Conservation (phyloP, 2,329 filamentous ascomycete species). For the Phyllosticta paracitricarpa region DNA sequence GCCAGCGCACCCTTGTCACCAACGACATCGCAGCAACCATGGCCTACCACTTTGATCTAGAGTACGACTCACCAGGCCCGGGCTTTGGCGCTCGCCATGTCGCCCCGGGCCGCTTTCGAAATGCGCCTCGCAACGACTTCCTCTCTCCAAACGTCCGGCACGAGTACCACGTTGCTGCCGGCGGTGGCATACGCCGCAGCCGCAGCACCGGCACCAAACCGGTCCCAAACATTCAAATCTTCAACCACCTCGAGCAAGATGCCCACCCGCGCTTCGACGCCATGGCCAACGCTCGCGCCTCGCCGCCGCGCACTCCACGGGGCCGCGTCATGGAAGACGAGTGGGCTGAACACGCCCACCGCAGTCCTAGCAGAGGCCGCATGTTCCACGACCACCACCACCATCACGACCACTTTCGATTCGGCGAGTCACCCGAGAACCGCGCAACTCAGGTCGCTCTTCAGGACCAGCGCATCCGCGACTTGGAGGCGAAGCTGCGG, state of each 20-base stretch:
- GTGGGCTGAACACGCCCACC: constrained; percentile 26
- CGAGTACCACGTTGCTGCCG: constrained; percentile 11
- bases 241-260: constrained; percentile 34
- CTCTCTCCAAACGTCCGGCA: constrained; percentile 19
- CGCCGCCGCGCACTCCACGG: constrained; percentile 15
- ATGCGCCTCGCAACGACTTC: constrained; percentile 19
- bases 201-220: constrained; percentile 35
- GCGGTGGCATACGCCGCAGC: constrained; percentile 31
- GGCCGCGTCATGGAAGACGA: constrained; percentile 23
- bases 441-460: constrained; percentile 11
- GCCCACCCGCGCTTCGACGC: constrained; percentile 26
- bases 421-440: constrained; percentile 14
- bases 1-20: not conserved
- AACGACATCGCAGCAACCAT: not conserved
- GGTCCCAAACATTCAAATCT: constrained; percentile 37
- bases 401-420: constrained; percentile 11
- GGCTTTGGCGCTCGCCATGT: constrained; percentile 1
- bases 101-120: constrained; percentile 1
- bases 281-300: constrained; percentile 22
- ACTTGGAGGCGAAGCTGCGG: constrained; percentile 15
- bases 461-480: constrained; percentile 1
- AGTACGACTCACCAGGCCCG: not conserved
- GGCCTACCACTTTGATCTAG: not conserved
- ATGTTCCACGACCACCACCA: constrained; percentile 18
- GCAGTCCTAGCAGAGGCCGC: constrained; percentile 25